Conservation (phyloP, 306 rosid species). For the Cucurbita ficifolia region DNA sequence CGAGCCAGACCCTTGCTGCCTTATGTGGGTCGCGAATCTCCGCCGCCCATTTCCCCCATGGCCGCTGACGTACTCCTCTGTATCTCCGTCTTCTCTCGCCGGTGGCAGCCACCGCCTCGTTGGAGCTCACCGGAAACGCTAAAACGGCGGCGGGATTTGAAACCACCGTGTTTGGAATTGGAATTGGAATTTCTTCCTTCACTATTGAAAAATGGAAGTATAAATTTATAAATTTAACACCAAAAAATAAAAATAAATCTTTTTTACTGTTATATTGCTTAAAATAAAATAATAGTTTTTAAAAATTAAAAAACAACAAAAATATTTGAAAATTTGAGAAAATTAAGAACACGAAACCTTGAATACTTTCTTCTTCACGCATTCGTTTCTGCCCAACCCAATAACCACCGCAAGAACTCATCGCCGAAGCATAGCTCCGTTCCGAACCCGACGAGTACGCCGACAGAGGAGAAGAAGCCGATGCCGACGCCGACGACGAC, state of each 20-base stretch:
- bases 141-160: not conserved
- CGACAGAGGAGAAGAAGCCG: not conserved
- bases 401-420: not conserved
- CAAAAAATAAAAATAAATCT: not conserved
- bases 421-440: not conserved
- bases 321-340: too few relatives aligned
- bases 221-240: not conserved
- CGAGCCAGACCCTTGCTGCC: slow-evolving; percentile 97
- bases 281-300: too few relatives aligned
- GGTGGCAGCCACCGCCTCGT: slow-evolving; percentile 6
- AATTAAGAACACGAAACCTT: not conserved
- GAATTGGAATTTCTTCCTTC: not conserved
- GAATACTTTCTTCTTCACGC: slow-evolving; percentile 29
- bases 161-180: not conserved
- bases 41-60: slow-evolving; percentile 99
- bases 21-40: slow-evolving; percentile 91
- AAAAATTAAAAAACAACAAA: too few relatives aligned
- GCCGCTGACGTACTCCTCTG: slow-evolving; percentile 92
- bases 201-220: not conserved
- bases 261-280: not conserved
- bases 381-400: slow-evolving; percentile 48
- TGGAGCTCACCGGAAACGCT: not conserved
- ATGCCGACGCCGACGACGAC: not conserved
- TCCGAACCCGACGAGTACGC: not conserved
- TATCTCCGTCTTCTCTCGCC: slow-evolving; percentile 58